Base-by-base conservation (phyloP, 2,329 filamentous ascomycete species). In the Pyricularia sp. region DNA sequence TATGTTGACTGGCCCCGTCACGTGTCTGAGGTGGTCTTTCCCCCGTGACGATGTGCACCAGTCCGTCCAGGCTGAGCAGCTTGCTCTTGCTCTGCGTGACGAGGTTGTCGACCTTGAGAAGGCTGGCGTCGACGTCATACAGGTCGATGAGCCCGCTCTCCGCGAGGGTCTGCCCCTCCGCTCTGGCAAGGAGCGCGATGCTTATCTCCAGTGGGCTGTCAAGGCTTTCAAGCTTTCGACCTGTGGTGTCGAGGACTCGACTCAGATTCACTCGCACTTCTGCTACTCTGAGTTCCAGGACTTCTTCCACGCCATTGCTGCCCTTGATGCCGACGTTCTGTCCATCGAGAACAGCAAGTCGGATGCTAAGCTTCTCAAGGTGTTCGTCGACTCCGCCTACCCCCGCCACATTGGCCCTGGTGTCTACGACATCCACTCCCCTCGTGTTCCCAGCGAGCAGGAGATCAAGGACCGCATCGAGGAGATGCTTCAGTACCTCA, bases 201-300 rank as follows among this genome's bases (percentile, higher is more conserved):
- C 92, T 78, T 99, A 99, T 89, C 90, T 99, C 75, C 85, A 91
- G 76, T 99, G 95, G 95, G 95, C 95, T 71, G 95, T 99, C 77
- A 90, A 97, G 85, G 93, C 94, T 76, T 99, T 99, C 93, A 93
- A 92, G 81, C 92, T 99, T 74, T 90, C 94, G 74, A 96, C 94
- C 76, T 90, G 93, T 71, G 95, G 93, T 81, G 94, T 99, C 71
- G 84, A 93, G 84, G 93, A 99, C 82, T 92, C 91, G 70, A 99
- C 95, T 75, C 95, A 99, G 88, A 97, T 99, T 82, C 95, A 99
- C 91, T 97, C 94, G 73, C 95, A 99, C 88, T 99, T 99, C 92
- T 99, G 95, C 84, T 99, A 99, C 90, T 98, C 95, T 68, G 95
- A 99, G 88, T 99, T 99, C 92, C 95, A 99, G 86, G 95, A 99